Percentiles rank a stretch among this genome's conserved stretches.
Conservation (phyloP, 345 rosid genomes). For the Carallia pectinifolia region DNA sequence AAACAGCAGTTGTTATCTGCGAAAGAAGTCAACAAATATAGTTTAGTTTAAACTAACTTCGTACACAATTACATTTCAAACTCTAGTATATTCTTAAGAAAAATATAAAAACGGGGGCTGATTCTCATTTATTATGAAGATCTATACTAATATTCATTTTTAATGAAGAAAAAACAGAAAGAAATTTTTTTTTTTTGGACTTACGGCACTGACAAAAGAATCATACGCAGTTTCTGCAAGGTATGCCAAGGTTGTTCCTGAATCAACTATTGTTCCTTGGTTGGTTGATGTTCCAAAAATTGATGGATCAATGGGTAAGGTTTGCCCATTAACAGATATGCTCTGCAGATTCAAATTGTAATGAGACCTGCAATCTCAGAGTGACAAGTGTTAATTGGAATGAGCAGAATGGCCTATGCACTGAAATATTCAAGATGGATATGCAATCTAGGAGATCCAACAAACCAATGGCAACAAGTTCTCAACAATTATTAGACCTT, state of each 20-base stretch:
- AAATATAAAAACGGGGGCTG: not conserved
- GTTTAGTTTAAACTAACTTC: not conserved
- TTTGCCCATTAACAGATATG: slow-evolving; percentile 73
- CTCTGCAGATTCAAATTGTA: slow-evolving; percentile 89
- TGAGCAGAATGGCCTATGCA: not conserved
- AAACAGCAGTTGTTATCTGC: slow-evolving; percentile 68
- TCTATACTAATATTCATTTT: too few relatives aligned
- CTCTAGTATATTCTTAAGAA: not conserved
- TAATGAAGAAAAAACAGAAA: not conserved
- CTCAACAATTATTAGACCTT: not conserved
- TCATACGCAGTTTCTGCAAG: slow-evolving; percentile 73
- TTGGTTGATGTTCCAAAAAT: slow-evolving; percentile 67
- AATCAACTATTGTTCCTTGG: slow-evolving; percentile 87
- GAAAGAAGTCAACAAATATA: slow-evolving; percentile 13
- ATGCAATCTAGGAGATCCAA: not conserved
- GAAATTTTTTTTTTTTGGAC: slow-evolving; percentile 22
- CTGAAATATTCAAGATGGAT: not conserved
- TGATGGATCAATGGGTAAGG: slow-evolving; percentile 60
- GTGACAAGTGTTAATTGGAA: slow-evolving; percentile 17
- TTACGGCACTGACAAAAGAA: slow-evolving; percentile 73
- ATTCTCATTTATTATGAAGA: too few relatives aligned
- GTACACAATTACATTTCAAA: not conserved
- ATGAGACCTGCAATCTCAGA: slow-evolving; percentile 72
- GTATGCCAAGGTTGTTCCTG: slow-evolving; percentile 97
- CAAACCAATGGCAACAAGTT: not conserved